phyloP scores from a whole-genome alignment of 208 protist genomes.

The Angomonas deanei region DNA sequence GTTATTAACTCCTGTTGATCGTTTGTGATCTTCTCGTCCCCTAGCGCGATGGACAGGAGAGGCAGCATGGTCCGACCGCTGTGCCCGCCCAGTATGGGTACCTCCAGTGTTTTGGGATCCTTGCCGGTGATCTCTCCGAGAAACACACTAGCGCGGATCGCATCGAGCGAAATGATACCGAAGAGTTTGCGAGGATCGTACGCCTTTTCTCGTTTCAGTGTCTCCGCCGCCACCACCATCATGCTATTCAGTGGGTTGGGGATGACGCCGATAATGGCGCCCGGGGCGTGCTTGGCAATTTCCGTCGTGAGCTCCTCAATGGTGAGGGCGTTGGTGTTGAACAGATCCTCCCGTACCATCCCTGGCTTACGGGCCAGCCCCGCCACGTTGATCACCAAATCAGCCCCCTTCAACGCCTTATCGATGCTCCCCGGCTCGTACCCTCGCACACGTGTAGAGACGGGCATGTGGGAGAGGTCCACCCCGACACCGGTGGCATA shows the following conservation, averaged over 20 bases:
- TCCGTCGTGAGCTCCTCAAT: slow-evolving; percentile 71
- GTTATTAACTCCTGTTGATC: slow-evolving; percentile 57
- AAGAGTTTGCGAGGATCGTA: slow-evolving; percentile 87
- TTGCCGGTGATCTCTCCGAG: slow-evolving; percentile 36
- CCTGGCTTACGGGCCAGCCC: background rate
- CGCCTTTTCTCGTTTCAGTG: slow-evolving; percentile 61
- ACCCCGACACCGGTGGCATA: slow-evolving; percentile 38
- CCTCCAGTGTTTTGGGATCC: slow-evolving; percentile 30
- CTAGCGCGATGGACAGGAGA: slow-evolving; percentile 83
- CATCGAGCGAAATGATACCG: slow-evolving; percentile 88
- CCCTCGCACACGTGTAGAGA: background rate
- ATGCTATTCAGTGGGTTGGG: slow-evolving; percentile 94
- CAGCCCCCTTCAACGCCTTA: background rate
- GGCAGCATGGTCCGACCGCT: slow-evolving; percentile 92
- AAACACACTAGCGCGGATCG: slow-evolving; percentile 68
- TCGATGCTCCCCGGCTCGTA: background rate
- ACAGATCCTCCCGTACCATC: slow-evolving; percentile 94
- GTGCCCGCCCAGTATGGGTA: slow-evolving; percentile 91
- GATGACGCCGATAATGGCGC: slow-evolving; percentile 82
- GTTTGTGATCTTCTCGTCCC: slow-evolving; percentile 26
- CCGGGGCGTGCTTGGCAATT: slow-evolving; percentile 73
- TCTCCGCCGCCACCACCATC: slow-evolving; percentile 87
- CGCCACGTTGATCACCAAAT: background rate
- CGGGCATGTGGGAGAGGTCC: slow-evolving; percentile 38
- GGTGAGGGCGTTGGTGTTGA: slow-evolving; percentile 91